phyloP scores from a whole-genome alignment of 2,329 filamentous ascomycete species.

The Pseudogymnoascus sp. region DNA sequence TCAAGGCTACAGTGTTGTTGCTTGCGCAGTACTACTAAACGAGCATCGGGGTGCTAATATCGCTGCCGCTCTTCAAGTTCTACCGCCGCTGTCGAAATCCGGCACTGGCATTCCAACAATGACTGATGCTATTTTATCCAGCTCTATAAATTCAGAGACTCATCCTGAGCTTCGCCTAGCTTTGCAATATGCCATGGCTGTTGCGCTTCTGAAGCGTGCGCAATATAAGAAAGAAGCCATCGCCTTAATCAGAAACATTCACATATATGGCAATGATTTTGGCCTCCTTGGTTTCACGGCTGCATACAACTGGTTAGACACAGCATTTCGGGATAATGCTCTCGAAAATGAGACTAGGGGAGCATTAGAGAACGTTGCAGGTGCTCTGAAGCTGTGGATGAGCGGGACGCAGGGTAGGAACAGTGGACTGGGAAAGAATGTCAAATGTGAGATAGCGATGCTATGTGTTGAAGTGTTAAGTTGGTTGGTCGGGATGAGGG shows the following conservation, averaged over 20 bases:
- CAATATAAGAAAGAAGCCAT: neutral
- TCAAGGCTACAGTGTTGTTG: constrained; percentile 52
- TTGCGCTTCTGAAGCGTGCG: constrained; percentile 36
- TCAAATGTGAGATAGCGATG: constrained; percentile 49
- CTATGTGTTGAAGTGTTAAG: constrained; percentile 51
- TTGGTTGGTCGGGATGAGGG: constrained; percentile 43
- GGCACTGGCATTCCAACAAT: neutral
- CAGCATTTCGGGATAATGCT: constrained; percentile 41
- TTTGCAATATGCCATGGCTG: neutral
- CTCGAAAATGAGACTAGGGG: constrained; percentile 41
- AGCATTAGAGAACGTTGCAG: constrained; percentile 50
- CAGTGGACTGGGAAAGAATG: constrained; percentile 40
- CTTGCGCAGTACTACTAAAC: constrained; percentile 50
- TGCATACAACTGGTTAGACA: constrained; percentile 52
- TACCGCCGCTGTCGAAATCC: constrained; percentile 8
- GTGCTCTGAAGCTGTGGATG: constrained; percentile 56
- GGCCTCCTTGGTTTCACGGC: constrained; percentile 52
- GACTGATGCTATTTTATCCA: neutral
- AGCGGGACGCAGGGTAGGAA: constrained; percentile 44
- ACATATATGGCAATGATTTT: neutral
- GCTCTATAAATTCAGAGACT: neutral
- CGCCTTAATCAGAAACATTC: neutral
- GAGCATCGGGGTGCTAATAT: constrained; percentile 29
- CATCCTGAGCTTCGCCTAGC: neutral
- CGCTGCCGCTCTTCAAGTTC: neutral